Base-by-base conservation (phyloP, 2,329 filamentous ascomycete species). In the Rhynchosporium secalis region DNA sequence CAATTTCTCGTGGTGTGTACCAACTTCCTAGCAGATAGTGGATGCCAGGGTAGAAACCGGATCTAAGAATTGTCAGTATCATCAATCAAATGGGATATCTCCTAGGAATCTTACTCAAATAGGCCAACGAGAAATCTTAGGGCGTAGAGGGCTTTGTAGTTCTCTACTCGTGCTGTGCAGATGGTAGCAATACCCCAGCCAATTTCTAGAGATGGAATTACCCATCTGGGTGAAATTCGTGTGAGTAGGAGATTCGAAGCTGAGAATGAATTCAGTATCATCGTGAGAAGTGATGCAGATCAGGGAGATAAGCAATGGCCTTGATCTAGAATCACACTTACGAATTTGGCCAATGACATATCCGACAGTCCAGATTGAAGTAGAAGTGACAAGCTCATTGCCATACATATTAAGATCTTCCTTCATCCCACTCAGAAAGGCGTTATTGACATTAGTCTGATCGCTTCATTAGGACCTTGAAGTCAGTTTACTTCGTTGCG, bases 21-120 rank as follows among this genome's bases (percentile, higher is more conserved):
- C 84, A 86, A 0, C 79, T 81, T 1, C 83, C 83, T 0, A 86
- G 76, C 55, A 86, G 66, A 81, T 71, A 86, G 65, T 85, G 82
- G 0, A 81, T 78, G 7, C 81, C 81, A 3, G 83, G 80, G 60
- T 62, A 74, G 29, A 73, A 84, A 6, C 79, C 81, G 0, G 66
- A 68, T 61, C 66, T 67, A 10, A 1, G 40, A 45, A 29, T 31
- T 38, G 15, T 56, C 26, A 57, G 29, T 13, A 38, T 12, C 26
- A 56, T 13, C 7, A 5, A 57, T 13, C 26, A 67, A 5, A 62
- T 3, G 68, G 69, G n/a, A 71, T 33, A 0, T 56, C 7, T 31
- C 46, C 69, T 68, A 54, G 68, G 68, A 12, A 69, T 28, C 46
- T 69, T 69, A 41, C 71, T 69, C 68, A 1, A 72, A 70, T 36